Conservation (phyloP, 73 alveolate genomes). For the Uronychia setigera region DNA sequence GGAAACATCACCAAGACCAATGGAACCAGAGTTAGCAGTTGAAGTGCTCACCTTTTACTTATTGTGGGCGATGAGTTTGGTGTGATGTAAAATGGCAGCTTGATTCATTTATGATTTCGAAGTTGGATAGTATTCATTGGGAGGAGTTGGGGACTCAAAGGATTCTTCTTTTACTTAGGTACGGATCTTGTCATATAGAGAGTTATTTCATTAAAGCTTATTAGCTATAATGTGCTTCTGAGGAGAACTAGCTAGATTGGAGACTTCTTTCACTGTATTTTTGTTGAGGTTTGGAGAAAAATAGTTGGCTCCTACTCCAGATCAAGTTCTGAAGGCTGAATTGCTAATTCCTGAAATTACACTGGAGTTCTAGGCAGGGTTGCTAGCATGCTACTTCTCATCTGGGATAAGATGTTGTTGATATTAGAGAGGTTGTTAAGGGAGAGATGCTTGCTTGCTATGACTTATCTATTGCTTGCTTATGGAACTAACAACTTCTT, state of each 20-base stretch:
- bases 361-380: too few species aligned
- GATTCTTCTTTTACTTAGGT: not conserved
- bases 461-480: not conserved
- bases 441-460: not conserved
- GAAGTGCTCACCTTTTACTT: not conserved
- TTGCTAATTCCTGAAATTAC: too few species aligned
- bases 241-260: not conserved
- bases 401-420: not conserved
- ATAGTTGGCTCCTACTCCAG: not conserved
- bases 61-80: not conserved
- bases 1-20: not conserved
- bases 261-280: not conserved
- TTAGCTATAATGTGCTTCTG: not conserved
- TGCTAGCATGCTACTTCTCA: too few species aligned
- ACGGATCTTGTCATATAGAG: not conserved
- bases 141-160: not conserved
- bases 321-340: not conserved
- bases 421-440: not conserved
- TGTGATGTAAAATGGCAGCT: not conserved
- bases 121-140: not conserved
- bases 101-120: not conserved
- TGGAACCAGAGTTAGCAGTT: not conserved
- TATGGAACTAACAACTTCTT: not conserved
- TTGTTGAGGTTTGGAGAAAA: not conserved
- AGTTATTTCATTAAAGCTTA: not conserved